A percentile compares a stretch with the other conserved stretches of the same genome.
Conservation (phyloP, 2,329 filamentous ascomycete species). For the Aureobasidium sp. region DNA sequence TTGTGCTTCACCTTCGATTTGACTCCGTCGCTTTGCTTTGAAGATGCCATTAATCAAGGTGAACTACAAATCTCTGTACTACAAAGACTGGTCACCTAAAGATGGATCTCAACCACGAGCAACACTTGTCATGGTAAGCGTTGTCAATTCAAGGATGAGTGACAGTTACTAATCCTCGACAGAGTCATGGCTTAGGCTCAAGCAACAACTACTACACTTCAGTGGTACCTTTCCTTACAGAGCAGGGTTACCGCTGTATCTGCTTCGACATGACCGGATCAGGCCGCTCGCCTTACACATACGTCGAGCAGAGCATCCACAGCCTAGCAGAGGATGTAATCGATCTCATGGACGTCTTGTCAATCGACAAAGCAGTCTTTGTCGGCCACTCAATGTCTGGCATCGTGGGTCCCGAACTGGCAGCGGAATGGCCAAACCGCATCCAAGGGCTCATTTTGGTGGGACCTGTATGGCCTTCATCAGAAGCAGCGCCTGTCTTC, state of each 20-base stretch:
- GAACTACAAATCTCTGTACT: constrained; percentile 31
- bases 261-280: constrained; percentile 57
- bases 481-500: constrained; percentile 39
- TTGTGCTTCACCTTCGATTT: too few relatives aligned
- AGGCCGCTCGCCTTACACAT: constrained; percentile 44
- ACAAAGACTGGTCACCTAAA: constrained; percentile 17
- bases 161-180: constrained; percentile 30
- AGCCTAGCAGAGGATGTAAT: constrained; percentile 48
- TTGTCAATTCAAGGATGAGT: constrained; percentile 19
- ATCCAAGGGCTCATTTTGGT: constrained; percentile 50
- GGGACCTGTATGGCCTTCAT: constrained; percentile 53
- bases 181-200: constrained; percentile 58
- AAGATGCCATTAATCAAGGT: constrained; percentile 30
- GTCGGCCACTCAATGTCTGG: constrained; percentile 66
- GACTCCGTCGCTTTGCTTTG: too few relatives aligned
- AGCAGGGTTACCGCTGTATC: constrained; percentile 46
- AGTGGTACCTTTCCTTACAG: constrained; percentile 39
- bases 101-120: constrained; percentile 7
- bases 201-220: constrained; percentile 59
- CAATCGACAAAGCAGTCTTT: constrained; percentile 45
- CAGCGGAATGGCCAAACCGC: constrained; percentile 39
- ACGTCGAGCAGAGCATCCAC: constrained; percentile 41
- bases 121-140: constrained; percentile 14
- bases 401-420: constrained; percentile 54
- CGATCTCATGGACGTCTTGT: constrained; percentile 45